These are phyloP conservation scores for Sporisorium exsertum DNA, from an alignment of 1,284 basidiomycete species.

Conservation along the genomic window DNA sequence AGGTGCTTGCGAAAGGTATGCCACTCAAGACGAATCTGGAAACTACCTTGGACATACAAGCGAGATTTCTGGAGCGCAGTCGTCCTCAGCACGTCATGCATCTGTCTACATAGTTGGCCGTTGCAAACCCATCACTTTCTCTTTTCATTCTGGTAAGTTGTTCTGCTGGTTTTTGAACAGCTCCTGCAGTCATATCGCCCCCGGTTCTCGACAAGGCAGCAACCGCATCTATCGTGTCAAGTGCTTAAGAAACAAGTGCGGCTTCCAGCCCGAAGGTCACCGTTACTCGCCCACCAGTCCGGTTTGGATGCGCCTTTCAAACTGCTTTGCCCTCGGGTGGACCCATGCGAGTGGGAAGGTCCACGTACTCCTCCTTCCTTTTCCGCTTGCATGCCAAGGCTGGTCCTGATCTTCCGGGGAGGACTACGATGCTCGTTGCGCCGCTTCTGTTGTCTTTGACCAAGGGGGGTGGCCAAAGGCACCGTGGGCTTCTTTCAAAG, in stretches of 20 bases:
- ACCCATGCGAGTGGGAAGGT: conserved; percentile 68
- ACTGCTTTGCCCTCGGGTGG: conserved; percentile 23
- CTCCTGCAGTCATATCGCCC: neutral
- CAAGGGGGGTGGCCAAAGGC: neutral
- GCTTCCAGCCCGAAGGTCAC: conserved; percentile 66
- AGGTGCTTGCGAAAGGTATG: no score
- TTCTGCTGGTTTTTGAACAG: neutral
- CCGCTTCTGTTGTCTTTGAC: conserved; percentile 6
- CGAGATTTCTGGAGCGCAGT: conserved; percentile 25
- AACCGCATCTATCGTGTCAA: neutral
- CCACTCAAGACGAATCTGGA: no score
- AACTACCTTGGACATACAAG: conserved; percentile 27
- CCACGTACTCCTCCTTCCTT: conserved; percentile 66
- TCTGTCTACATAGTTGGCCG: neutral
- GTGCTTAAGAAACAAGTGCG: neutral
- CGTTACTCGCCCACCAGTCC: conserved; percentile 60
- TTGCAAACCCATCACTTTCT: neutral
- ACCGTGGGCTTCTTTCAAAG: conserved; percentile 37
- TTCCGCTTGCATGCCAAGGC: conserved; percentile 26
- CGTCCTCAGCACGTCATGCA: neutral
- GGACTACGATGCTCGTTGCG: conserved; percentile 21
- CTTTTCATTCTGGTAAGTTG: conserved; percentile 26
- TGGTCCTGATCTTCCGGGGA: conserved; percentile 45
- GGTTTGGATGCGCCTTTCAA: conserved; percentile 15
- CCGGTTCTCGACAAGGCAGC: neutral